These are phyloP conservation scores for Fusarium austroafricanum DNA, from an alignment of 2,329 filamentous ascomycete genomes.

Conservation along the genomic window DNA sequence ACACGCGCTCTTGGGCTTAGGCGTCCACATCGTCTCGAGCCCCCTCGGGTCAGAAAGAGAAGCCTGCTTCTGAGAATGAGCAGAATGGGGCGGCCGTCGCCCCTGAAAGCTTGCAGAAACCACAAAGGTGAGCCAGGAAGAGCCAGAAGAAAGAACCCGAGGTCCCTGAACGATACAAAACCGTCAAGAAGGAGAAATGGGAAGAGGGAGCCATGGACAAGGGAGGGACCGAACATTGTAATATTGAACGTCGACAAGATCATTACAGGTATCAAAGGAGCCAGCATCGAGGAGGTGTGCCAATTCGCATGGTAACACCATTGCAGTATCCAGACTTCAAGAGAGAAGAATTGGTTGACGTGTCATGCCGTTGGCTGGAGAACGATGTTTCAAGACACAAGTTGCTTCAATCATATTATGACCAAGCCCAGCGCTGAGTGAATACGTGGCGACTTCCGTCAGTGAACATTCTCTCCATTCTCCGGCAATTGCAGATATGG, in stretches of 20 bases:
- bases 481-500: no score
- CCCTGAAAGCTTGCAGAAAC: slow-evolving; percentile 40
- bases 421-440: no score
- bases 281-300: slow-evolving; percentile 83
- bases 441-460: no score
- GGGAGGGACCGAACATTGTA: slow-evolving; percentile 91
- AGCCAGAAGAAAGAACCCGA: slow-evolving; percentile 71
- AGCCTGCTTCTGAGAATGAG: slow-evolving; percentile 31
- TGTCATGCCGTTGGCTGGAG: slow-evolving; percentile 17
- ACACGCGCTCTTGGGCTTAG: no score
- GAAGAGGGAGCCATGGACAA: slow-evolving; percentile 89
- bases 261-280: slow-evolving; percentile 85
- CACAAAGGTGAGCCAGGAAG: slow-evolving; percentile 58
- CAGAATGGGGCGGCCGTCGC: slow-evolving; percentile 40
- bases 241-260: slow-evolving; percentile 85
- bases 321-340: slow-evolving; percentile 79
- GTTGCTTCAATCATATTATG: no score
- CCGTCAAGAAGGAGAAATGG: slow-evolving; percentile 97
- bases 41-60: no score
- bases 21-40: no score
- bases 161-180: slow-evolving; percentile 78
- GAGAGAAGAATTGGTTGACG: slow-evolving; percentile 40
- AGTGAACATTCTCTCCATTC: no score
- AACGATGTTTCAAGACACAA: no score
- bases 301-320: slow-evolving; percentile 84